A percentile compares a stretch with the other conserved stretches of the same genome.
These are phyloP conservation scores for Xylariaceae sp. DNA, from an alignment of 2,329 filamentous ascomycete genomes.

Conservation along the genomic window DNA sequence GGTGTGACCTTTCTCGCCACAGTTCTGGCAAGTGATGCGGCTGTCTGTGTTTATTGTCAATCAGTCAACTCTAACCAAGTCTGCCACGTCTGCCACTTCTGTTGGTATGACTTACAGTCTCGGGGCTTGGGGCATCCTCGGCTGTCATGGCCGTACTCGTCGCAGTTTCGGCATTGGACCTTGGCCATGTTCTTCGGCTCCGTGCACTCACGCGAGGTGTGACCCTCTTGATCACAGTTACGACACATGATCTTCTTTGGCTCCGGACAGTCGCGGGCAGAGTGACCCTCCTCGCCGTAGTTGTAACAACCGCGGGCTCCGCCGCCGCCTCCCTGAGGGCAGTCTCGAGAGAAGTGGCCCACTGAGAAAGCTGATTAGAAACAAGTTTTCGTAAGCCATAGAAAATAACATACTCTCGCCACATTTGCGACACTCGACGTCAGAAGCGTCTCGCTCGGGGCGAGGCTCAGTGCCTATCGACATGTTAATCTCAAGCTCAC, in stretches of 20 bases:
- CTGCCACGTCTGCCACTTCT: constrained; percentile 15
- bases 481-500: constrained; percentile 14
- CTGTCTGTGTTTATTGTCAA: constrained; percentile 33
- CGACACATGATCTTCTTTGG: constrained; percentile 53
- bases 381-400: not conserved
- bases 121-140: constrained; percentile 55
- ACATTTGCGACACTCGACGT: constrained; percentile 66
- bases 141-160: constrained; percentile 46
- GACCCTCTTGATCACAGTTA: constrained; percentile 59
- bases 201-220: constrained; percentile 62
- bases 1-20: constrained; percentile 47
- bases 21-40: constrained; percentile 60
- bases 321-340: constrained; percentile 56
- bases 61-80: constrained; percentile 9
- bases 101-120: constrained; percentile 42
- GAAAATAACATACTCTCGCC: constrained; percentile 49
- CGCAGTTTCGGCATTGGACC: constrained; percentile 50
- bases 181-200: constrained; percentile 42
- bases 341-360: constrained; percentile 63
- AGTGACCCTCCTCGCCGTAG: constrained; percentile 62
- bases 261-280: constrained; percentile 49
- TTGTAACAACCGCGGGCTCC: constrained; percentile 56
- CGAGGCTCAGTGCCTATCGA: constrained; percentile 51
- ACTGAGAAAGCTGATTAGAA: constrained; percentile 35
- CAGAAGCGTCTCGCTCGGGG: constrained; percentile 46